phyloP scores from a whole-genome alignment of 2,329 filamentous ascomycete genomes.

The Alternaria tenuissima region DNA sequence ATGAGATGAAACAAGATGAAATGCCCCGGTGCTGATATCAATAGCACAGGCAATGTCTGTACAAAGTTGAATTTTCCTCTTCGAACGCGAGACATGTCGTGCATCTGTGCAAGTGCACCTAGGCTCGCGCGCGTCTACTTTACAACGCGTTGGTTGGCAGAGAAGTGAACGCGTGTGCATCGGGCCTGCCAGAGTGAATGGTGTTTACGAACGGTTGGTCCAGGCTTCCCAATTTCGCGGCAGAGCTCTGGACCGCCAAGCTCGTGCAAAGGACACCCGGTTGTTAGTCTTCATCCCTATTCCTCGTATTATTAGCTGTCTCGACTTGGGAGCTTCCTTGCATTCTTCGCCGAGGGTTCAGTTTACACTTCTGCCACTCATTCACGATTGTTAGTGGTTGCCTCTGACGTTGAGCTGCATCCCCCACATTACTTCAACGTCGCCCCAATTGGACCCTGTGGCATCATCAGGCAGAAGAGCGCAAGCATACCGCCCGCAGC shows the following conservation, averaged over 20 bases:
- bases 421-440: slow-evolving; percentile 29
- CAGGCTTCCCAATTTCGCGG: slow-evolving; percentile 19
- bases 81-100: not conserved
- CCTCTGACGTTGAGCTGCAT: slow-evolving; percentile 19
- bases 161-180: not conserved
- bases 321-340: not conserved
- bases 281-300: slow-evolving; percentile 14
- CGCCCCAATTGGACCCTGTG: slow-evolving; percentile 30
- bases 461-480: slow-evolving; percentile 31
- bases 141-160: not conserved
- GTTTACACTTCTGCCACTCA: slow-evolving; percentile 11
- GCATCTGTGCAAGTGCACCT: not conserved
- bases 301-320: slow-evolving; percentile 11
- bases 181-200: not conserved
- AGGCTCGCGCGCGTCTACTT: not conserved
- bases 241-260: slow-evolving; percentile 15
- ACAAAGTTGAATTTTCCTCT: not conserved
- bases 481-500: slow-evolving; percentile 12
- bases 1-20: not conserved
- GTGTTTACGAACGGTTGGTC: slow-evolving; percentile 13
- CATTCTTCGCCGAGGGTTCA: not conserved
- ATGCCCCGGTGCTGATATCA: not conserved
- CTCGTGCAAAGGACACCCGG: slow-evolving; percentile 3
- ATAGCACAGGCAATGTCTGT: not conserved
- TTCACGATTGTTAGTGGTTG: slow-evolving; percentile 17